Evolutionary conservation across 257 asterid genomes (phyloP).

Genomic region (Hygrophila difformis): DNA sequence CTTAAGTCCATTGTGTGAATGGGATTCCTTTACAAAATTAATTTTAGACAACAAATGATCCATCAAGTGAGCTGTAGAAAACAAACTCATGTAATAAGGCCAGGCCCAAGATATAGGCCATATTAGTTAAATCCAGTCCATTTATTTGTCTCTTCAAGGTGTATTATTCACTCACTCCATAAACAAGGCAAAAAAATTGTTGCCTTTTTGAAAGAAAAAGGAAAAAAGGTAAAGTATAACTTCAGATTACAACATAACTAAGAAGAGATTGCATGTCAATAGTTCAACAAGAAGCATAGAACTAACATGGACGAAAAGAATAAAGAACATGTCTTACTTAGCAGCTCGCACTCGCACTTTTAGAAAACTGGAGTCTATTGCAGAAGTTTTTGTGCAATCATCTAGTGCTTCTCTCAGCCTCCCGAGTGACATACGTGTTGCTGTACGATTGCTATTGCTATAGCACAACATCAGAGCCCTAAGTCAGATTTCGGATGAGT

Average conservation of each 20-base stretch:
- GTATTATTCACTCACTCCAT: slow-evolving; percentile 4
- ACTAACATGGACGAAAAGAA: slow-evolving; percentile 13
- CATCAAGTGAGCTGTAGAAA: not conserved
- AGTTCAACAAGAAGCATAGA: slow-evolving; percentile 8
- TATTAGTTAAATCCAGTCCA: too few relatives aligned
- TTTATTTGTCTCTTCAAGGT: not conserved
- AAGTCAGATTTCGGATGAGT: slow-evolving; percentile 63
- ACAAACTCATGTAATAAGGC: not conserved
- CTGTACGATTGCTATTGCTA: slow-evolving; percentile 99
- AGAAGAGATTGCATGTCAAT: too few relatives aligned
- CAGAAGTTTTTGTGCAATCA: slow-evolving; percentile 77
- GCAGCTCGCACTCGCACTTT: slow-evolving; percentile 92
- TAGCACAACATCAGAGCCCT: slow-evolving; percentile 83
- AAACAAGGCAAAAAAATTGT: too few relatives aligned
- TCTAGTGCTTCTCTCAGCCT: slow-evolving; percentile 80
- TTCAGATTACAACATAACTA: slow-evolving; percentile 4
- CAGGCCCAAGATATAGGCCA: too few relatives aligned
- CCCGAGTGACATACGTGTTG: slow-evolving; percentile 89
- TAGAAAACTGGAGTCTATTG: slow-evolving; percentile 70
- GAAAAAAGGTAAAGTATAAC: too few relatives aligned
- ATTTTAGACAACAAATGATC: slow-evolving; percentile 6
- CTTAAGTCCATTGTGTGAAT: not conserved
- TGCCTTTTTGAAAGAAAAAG: too few relatives aligned
- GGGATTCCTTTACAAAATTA: not conserved
- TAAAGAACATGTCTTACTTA: slow-evolving; percentile 47